phyloP scores from a whole-genome alignment of 2,329 filamentous ascomycete species.

The Hawksworthiomyces lignivorus region DNA sequence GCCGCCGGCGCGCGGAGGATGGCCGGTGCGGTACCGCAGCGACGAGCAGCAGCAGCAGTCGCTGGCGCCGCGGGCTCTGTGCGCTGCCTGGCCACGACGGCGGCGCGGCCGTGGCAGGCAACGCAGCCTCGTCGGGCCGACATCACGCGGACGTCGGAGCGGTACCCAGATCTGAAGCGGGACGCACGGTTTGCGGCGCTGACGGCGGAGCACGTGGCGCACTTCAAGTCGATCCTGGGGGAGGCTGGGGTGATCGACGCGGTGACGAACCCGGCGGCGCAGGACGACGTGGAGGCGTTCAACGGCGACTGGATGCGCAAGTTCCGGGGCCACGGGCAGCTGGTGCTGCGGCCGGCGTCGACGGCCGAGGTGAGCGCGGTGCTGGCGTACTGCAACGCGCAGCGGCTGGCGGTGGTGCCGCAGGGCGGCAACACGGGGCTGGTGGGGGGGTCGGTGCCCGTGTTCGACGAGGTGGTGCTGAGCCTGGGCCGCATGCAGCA shows the following conservation, averaged over 20 bases:
- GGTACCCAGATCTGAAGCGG: slow-evolving; percentile 75
- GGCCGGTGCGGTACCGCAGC: not conserved
- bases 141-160: slow-evolving; percentile 71
- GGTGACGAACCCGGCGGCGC: slow-evolving; percentile 59
- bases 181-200: slow-evolving; percentile 68
- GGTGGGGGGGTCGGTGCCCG: slow-evolving; percentile 89
- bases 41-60: not conserved
- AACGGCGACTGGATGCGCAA: slow-evolving; percentile 99
- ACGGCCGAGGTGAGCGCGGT: slow-evolving; percentile 88
- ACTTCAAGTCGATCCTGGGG: slow-evolving; percentile 72
- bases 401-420: slow-evolving; percentile 85
- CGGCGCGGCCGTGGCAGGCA: slow-evolving; percentile 2
- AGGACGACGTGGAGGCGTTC: slow-evolving; percentile 80
- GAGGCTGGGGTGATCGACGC: slow-evolving; percentile 79
- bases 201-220: slow-evolving; percentile 69
- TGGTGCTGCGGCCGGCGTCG: slow-evolving; percentile 78
- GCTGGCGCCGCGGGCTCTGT: not conserved
- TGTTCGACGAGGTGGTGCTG: slow-evolving; percentile 97
- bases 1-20: not conserved
- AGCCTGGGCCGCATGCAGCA: slow-evolving; percentile 85
- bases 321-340: slow-evolving; percentile 80
- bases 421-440: slow-evolving; percentile 96
- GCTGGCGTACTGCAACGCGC: slow-evolving; percentile 89
- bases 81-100: slow-evolving; percentile 10
- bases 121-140: slow-evolving; percentile 6